Base-by-base conservation (phyloP, 805 yeast species). In the Candida alai region DNA sequence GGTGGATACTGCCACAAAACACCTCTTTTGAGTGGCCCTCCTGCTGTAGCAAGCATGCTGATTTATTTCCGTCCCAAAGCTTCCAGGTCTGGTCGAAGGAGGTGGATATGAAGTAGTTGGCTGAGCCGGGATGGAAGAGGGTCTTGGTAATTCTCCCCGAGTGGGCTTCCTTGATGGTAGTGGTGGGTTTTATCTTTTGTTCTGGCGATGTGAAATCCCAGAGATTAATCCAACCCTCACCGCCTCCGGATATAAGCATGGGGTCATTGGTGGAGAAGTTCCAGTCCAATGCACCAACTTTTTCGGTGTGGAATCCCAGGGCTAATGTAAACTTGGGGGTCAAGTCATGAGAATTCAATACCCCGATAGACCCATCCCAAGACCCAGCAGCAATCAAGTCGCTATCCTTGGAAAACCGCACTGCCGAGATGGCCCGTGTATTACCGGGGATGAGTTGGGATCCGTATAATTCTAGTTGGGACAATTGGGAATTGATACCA, bases 31-130 rank as follows among this genome's bases (percentile, higher is more conserved):
- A 62, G 51, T 90, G 97, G 0, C 97, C 96, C 51, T 86, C 95
- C 54, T 90, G 97, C 39, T 74, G 65, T 25, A 74, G 60, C 5
- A 90, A 48, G 13, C 40, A 47, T 7, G 28, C 34, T 11, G 57
- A 54, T 4, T 65, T 71, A 9, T 61, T 58, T 0, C 78, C 43
- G 54, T 90, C 96, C 95, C 95, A 89, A 3, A 86, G 54, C 40
- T 86, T 73, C 96, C 96, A 90, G 0, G 96, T 85, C 43, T 68
- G 69, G 56, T 90, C 97, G 49, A 72, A 80, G 0, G 96, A 88
- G 0, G 95, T 82, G 8, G 85, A 71, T 0, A 79, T 84, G 1
- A 83, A 42, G 44, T 54, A 74, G 2, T 56, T 43, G 1, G 78
- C 78, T 4, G 61, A 45, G 33, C 4, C 13, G 1, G 95, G 95